Percentiles rank a stretch among this genome's conserved stretches.
Evolutionary conservation across 371 early-diverging fungal species (phyloP).

Genomic region (Umbelopsis sp.): DNA sequence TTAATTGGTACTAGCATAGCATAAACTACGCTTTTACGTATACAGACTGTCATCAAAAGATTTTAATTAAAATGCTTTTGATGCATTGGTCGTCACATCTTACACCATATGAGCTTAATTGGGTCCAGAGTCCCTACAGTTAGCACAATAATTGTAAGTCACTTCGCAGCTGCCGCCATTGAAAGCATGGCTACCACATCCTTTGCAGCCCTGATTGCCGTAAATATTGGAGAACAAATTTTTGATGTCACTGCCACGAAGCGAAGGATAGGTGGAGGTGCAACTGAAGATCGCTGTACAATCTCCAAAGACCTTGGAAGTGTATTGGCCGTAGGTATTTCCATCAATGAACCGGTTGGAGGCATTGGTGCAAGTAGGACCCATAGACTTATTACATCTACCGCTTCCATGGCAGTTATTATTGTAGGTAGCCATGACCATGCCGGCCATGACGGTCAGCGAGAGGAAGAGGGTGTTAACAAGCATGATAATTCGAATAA

Average conservation of each 20-base stretch:
- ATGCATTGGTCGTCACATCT: background rate
- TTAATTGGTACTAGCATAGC: too few relatives aligned
- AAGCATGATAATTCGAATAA: background rate
- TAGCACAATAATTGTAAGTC: conserved; percentile 26
- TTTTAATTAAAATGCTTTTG: too few relatives aligned
- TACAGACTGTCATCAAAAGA: too few relatives aligned
- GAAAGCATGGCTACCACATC: conserved; percentile 32
- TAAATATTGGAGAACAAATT: conserved; percentile 25
- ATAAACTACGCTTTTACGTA: too few relatives aligned
- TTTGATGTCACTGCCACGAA: conserved; percentile 27
- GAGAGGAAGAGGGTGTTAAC: background rate
- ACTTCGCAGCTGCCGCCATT: conserved; percentile 29
- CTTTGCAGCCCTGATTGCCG: conserved; percentile 30
- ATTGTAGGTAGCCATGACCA: conserved; percentile 9
- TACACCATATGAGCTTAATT: conserved; percentile 11
- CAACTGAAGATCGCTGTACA: conserved; percentile 30
- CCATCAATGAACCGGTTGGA: conserved; percentile 25
- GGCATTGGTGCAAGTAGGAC: conserved; percentile 18
- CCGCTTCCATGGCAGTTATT: conserved; percentile 28
- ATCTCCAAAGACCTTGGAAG: conserved; percentile 25
- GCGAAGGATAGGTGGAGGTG: conserved; percentile 21
- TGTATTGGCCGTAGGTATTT: conserved; percentile 23
- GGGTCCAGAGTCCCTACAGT: conserved; percentile 27
- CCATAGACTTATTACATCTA: conserved; percentile 27
- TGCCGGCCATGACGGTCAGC: background rate